phyloP scores from a whole-genome alignment of 257 asterid species.

The Osmanthus fragrans region DNA sequence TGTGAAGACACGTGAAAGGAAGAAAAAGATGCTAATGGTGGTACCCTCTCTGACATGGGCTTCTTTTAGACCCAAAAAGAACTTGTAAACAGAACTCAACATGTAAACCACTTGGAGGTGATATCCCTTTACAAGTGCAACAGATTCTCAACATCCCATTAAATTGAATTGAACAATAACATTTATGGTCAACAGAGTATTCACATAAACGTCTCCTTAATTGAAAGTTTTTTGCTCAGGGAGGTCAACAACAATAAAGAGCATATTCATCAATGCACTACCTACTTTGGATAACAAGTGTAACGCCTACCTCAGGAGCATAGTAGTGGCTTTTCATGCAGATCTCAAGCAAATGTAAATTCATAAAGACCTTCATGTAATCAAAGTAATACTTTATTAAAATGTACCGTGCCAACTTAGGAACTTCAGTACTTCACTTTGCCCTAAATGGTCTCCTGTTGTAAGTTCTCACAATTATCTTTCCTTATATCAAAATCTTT shows the following conservation, averaged over 20 bases:
- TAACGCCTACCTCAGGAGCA: conserved; percentile 2
- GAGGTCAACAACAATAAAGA: background rate
- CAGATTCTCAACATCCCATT: background rate
- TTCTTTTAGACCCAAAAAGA: background rate
- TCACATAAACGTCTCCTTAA: background rate
- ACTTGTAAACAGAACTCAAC: background rate
- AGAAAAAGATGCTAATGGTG: background rate
- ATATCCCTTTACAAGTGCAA: background rate
- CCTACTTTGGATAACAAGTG: background rate
- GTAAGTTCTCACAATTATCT: background rate
- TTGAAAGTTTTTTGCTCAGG: background rate
- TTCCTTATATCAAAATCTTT: background rate
- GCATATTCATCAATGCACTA: background rate
- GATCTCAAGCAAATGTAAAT: background rate
- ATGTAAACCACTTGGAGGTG: background rate
- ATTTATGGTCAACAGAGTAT: background rate
- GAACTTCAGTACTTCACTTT: background rate
- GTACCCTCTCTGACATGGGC: background rate
- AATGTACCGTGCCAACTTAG: background rate
- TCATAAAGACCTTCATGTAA: too few relatives aligned
- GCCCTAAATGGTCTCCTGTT: background rate
- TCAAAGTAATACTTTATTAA: background rate
- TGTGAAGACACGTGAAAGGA: background rate
- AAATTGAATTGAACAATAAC: background rate
- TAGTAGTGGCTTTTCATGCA: background rate